Evolutionary conservation across 495 filamentous ascomycete species (phyloP), one percentile per base, ranked within the genome.

Genomic region (Neurospora sp.): DNA sequence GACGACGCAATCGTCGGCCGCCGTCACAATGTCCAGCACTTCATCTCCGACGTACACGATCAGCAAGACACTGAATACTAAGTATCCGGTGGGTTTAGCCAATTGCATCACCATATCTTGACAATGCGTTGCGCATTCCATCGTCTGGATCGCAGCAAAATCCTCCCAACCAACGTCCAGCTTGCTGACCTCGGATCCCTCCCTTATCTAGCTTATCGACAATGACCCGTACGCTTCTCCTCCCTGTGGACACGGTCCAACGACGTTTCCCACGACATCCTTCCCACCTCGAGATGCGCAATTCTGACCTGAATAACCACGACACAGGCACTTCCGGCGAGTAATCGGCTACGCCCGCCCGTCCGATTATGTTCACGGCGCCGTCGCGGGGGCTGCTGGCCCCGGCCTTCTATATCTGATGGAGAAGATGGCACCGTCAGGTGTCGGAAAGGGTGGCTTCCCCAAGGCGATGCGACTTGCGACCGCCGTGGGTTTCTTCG

Each of bases 261-360:
- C 37, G n/a, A 66, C 38, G 2, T 39, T 66, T 13, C 48, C 72
- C 72, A 38, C 40, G 54, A 34, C 15, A 66, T 34, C n/a, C n/a
- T 28, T 31, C 11, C 48, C 45, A 37, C 71, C 42, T 70, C 34
- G 36, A 66, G 54, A 34, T 31, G 39, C 36, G 17, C 69, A 40
- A 69, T 24, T 77, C 77, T 80, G 70, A 81, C 77, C 37, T 73
- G 73, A 76, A 76, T 76, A 72, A 37, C 59, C 48, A 66, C 54
- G 54, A 19, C 21, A 13, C 71, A 98, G 96, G 76, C 95, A 99
- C 82, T 89, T 98, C 84, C 92, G 86, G 80, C 91, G 96, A 78
- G 96, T 98, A 59, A 80, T 96, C 71, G 82, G 89, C 78, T 99
- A 98, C 87, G 92, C 94, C 70, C 89, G 96, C 37, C 83, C 89